Evolutionary conservation across 768 basidiomycete species (phyloP), one percentile per base, ranked within the genome.

Genomic region (Leccinellum luteum): DNA sequence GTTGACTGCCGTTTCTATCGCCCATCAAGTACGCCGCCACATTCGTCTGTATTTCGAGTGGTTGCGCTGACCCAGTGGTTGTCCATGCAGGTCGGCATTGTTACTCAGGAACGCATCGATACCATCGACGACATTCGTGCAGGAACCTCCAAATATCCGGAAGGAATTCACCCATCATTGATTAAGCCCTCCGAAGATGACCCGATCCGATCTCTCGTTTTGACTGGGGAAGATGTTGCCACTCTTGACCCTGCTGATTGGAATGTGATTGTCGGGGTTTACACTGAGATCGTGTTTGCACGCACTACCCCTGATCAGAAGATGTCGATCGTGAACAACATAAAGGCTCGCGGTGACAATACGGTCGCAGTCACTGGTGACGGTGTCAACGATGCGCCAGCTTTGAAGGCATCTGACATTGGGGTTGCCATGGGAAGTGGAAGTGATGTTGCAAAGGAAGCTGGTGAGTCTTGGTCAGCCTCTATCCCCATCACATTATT

Each of bases 301-400:
- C 73, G 83, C 15, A 84, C 80, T 2, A 80, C 79, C 0, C 82
- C 83, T 3, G 79, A 84, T 60, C 82, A 83, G 66, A 85, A 84
- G 63, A 73, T 85, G 60, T 70, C 76, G 14, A 85, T 85, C 57
- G 82, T 85, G 17, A 78, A 79, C 57, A 77, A 79, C 30, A 74
- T 83, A 60, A 81, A 84, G 52, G 63, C 69, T 4, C 71, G 81
- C 1, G 79, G 76, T 4, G 74, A 75, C 66, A 78, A 78, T 55
- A 76, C 79, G 5, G 81, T 84, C 9, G 82, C 81, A 2, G 82
- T 79, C 1, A 77, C 78, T 0, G 84, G 84, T 2, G 85, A 86
- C 59, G 85, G 85, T 43, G 79, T 81, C 23, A 82, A 82, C 54
- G 81, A 82, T 61, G 76, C 77, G 0, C 78, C 81, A 0, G 77